Evolutionary conservation across 1,139 yeast species (phyloP).

Genomic region (Candida labiduridarum): DNA sequence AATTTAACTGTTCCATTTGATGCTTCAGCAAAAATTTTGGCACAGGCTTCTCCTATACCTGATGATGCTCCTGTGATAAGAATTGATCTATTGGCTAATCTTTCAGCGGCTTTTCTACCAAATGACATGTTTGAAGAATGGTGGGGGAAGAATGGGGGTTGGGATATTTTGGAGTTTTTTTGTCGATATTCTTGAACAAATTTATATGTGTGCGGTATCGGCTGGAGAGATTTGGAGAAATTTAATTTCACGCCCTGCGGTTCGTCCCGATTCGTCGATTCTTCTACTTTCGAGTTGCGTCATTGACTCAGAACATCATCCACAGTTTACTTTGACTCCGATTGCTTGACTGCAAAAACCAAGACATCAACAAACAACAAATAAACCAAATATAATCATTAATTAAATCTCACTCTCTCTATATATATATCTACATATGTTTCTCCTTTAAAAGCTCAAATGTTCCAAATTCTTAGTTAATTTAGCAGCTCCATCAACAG

Average conservation of each 20-base stretch:
- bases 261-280: too few species aligned
- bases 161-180: not conserved
- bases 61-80: constrained; percentile 42
- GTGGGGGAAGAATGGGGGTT: not conserved
- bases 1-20: constrained; percentile 67
- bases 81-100: constrained; percentile 43
- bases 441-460: constrained; percentile 51
- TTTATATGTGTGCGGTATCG: not conserved
- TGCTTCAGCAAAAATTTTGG: constrained; percentile 69
- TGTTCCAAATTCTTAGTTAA: constrained; percentile 66
- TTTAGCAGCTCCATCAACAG: constrained; percentile 69
- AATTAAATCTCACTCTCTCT: too few species aligned
- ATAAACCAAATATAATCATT: not conserved
- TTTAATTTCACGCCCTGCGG: too few species aligned
- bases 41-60: constrained; percentile 75
- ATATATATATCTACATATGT: not conserved
- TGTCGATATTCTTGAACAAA: not conserved
- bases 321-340: too few species aligned
- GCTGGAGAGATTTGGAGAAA: too few species aligned
- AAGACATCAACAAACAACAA: not conserved
- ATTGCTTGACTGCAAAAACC: not conserved
- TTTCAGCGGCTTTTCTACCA: constrained; percentile 45
- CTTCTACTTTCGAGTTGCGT: too few species aligned
- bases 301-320: too few species aligned
- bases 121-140: constrained; percentile 33